phyloP scores from a whole-genome alignment of 2,329 filamentous ascomycete species.

The Aspergillus tamarii region DNA sequence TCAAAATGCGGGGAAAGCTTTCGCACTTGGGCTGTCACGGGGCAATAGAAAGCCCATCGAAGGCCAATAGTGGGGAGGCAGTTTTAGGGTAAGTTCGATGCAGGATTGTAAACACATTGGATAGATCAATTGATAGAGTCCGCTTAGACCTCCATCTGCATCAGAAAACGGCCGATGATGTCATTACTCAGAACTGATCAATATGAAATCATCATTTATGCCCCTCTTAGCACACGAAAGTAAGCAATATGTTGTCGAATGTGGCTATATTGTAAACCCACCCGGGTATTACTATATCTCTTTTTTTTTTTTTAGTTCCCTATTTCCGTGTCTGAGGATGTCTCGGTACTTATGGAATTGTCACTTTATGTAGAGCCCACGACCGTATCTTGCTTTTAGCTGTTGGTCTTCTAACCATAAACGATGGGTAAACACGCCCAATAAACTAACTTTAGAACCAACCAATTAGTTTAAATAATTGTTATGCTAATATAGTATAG shows the following conservation, averaged over 20 bases:
- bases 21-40: neutral
- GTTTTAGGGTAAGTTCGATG: neutral
- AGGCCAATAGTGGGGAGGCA: neutral
- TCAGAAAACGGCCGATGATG: neutral
- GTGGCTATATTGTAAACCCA: neutral
- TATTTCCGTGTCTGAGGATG: neutral
- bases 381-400: neutral
- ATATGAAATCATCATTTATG: neutral
- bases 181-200: neutral
- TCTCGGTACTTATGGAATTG: neutral
- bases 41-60: neutral
- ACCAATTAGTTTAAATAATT: neutral
- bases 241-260: neutral
- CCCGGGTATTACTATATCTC: neutral
- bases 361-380: neutral
- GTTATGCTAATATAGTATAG: neutral
- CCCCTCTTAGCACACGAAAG: neutral
- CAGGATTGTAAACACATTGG: neutral
- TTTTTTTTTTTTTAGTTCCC: neutral
- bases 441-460: neutral
- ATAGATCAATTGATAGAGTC: neutral
- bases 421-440: neutral
- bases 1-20: conserved; percentile 9
- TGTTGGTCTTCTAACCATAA: neutral
- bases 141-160: neutral